phyloP scores from a whole-genome alignment of 257 asterid species.

The Phtheirospermum japonicum region DNA sequence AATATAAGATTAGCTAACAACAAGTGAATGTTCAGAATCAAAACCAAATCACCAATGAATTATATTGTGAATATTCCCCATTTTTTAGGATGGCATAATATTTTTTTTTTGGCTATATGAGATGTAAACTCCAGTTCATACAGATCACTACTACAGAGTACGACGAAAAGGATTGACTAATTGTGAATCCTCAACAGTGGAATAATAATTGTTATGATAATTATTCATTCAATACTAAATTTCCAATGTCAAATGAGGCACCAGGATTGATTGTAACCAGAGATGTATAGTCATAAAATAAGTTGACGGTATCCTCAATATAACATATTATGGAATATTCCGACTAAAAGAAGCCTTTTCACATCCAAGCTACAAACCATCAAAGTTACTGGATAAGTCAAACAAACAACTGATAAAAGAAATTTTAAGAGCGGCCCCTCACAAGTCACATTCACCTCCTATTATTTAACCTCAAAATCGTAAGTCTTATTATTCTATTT shows the following conservation, averaged over 20 bases:
- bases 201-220: constrained; percentile 15
- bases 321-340: constrained; percentile 47
- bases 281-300: constrained; percentile 25
- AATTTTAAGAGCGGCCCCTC: constrained; percentile 14
- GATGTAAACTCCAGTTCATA: too few relatives aligned
- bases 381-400: constrained; percentile 29
- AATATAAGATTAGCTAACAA: constrained; percentile 20
- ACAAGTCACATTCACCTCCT: background rate
- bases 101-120: too few relatives aligned
- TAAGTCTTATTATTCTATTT: background rate
- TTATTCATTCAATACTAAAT: too few relatives aligned
- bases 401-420: constrained; percentile 21
- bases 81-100: too few relatives aligned
- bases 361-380: constrained; percentile 27
- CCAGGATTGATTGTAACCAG: constrained; percentile 26
- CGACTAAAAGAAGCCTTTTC: constrained; percentile 29
- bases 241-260: constrained; percentile 33
- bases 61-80: too few relatives aligned
- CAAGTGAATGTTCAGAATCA: background rate
- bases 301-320: constrained; percentile 32
- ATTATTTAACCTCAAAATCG: too few relatives aligned
- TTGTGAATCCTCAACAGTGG: background rate
- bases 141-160: too few relatives aligned
- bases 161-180: constrained; percentile 1
- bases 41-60: too few relatives aligned